Base-by-base conservation (phyloP, 768 basidiomycete genomes). In the Amanita rubescens region DNA sequence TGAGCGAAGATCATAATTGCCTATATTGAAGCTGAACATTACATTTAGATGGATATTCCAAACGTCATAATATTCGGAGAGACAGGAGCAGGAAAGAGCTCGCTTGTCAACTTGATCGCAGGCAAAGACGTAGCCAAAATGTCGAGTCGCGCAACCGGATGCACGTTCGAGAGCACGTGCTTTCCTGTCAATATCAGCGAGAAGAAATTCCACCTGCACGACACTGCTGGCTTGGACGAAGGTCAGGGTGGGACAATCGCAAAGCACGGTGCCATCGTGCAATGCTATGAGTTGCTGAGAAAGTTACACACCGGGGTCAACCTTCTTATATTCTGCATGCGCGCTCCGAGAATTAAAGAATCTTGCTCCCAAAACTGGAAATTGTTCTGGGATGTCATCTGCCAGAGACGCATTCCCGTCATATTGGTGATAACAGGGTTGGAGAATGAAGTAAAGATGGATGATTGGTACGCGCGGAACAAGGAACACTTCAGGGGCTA, bases 51-150 rank as follows among this genome's bases (percentile, higher is more conserved):
- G 37, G 3, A 33, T 6, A 20, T n/a, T 7, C 53, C 59, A 3
- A 72, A 70, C 43, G 46, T 75, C 44, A 59, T 75, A 17, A 51
- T 76, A n/a, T 76, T 75, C 44, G 74, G 75, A 0, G 71, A 75
- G 49, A 65, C 70, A 0, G 74, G 74, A 15, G 53, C 57, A 11
- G 66, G 65, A 55, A 75, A 77, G 56, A 71, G 74, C 59, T 73
- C 70, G n/a, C 60, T 74, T 51, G 60, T 77, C 49, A 73, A 75
- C 60, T 66, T 74, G 67, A 58, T 77, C 42, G 62, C 61, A 50
- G 63, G 64, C 24, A 17, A 44, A 1, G 50, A 62, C 0, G 43
- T 61, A 24, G 72, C 72, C 27, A 46, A 50, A 0, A 63, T 66
- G 17, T 72, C 71, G 5, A 67, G 64, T 50, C 58, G 63, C 7